Base-by-base conservation (phyloP, 768 basidiomycete genomes). In the Mycena rebaudengoi region DNA sequence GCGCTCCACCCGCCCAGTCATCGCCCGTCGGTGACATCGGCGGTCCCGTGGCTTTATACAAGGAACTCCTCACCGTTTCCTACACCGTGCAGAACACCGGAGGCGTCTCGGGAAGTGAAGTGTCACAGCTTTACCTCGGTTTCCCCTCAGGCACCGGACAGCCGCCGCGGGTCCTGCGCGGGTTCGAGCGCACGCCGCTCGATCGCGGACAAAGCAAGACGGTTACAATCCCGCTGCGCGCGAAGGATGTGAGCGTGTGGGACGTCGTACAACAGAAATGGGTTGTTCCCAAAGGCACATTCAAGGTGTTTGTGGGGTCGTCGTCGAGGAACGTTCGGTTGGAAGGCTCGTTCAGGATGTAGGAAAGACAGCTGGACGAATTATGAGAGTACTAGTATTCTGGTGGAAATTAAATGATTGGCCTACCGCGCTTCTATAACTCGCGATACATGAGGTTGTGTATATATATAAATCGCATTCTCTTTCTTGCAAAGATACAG, bases 61-160 rank as follows among this genome's bases (percentile, higher is more conserved):
- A 70, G 41, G 50, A 64, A 18, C 70, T 73, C 21, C 62, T 74
- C 39, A 68, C 65, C 13, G 75, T 80, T n/a, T 71, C 72, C 23
- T 80, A 81, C 65, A 69, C 71, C 12, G 62, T 82, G 12, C 69
- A 64, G 6, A 83, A 82, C 73, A 78, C 72, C 11, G 82, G 81
- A 14, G 26, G 39, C 14, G 30, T 76, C 18, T 70, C 72, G 7
- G 79, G 78, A 0, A 37, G 40, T 29, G 56, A 70, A 44, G 66
- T 70, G 46, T 61, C 72, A 20, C 75, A 76, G 67, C 48, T 75
- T 7, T 76, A 76, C 66, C 58, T 76, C 51, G 58, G 60, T 20
- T 72, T 73, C 70, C 75, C 75, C 14, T 32, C 67, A 3, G 66
- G 68, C 13, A 73, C 71, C 18, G 68, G 60, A 33, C 69, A 75